phyloP scores from a whole-genome alignment of 2,329 filamentous ascomycete genomes.

The Pezicula neosporulosa region DNA sequence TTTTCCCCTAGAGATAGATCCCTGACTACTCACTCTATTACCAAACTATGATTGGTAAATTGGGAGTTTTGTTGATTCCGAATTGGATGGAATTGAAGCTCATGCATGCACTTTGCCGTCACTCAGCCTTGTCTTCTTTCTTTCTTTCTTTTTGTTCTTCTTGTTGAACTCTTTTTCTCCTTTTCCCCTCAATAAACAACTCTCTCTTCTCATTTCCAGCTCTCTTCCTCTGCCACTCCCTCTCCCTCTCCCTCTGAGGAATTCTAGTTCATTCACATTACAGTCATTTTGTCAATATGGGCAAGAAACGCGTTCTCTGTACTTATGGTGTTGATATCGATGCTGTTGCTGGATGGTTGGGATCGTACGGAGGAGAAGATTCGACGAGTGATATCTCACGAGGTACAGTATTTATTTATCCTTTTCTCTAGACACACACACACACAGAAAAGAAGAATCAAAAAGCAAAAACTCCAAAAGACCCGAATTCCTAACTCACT shows the following conservation, averaged over 20 bases:
- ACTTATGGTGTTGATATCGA: conserved; percentile 72
- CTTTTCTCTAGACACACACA: too few relatives aligned
- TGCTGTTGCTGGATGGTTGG: conserved; percentile 73
- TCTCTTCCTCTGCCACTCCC: too few relatives aligned
- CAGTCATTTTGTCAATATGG: conserved; percentile 26
- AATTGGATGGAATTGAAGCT: too few relatives aligned
- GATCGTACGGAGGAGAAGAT: conserved; percentile 71
- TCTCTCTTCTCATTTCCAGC: background rate
- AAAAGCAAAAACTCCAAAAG: too few relatives aligned
- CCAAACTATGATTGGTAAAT: background rate
- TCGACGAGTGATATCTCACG: conserved; percentile 69
- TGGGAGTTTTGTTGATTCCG: background rate
- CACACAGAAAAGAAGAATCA: too few relatives aligned
- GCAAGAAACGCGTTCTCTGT: conserved; percentile 49
- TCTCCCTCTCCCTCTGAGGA: background rate
- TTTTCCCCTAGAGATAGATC: background rate
- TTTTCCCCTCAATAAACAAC: too few relatives aligned
- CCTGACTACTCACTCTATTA: background rate
- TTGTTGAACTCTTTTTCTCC: background rate
- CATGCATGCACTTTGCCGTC: background rate
- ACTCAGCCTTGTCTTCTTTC: background rate
- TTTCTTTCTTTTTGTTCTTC: background rate
- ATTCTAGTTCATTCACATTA: too few relatives aligned
- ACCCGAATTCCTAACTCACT: too few relatives aligned
- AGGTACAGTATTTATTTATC: conserved; percentile 36